Base-by-base conservation (phyloP, 805 yeast species). In the Brettanomyces bruxellensis region DNA sequence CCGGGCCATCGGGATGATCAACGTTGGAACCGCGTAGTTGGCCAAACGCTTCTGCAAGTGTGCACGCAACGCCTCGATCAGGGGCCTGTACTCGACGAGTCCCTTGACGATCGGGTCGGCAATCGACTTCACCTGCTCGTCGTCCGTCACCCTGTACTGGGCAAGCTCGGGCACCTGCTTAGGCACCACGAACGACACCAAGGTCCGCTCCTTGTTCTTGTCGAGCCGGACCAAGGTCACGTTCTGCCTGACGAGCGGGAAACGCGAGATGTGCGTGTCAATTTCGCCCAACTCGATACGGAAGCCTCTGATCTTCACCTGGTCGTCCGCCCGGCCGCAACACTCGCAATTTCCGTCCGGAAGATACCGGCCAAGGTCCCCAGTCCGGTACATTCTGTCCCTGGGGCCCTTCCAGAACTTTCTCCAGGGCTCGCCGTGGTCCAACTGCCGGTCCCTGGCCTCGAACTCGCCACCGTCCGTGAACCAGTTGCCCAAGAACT, bases 321-420 rank as follows among this genome's bases (percentile, higher is more conserved):
- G 99, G 62, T 91, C 98, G 68, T 93, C 99, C 25, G 99, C 99
- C 64, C 99, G 80, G 49, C 99, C 99, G 62, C 95, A 85, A 65
- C 97, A 91, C 71, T 93, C 99, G 56, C 93, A 89, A 68, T 93
- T 87, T 47, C 99, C 99, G 60, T 90, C 96, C 5, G 98, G 97
- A 49, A 90, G 70, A 63, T 95, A 93, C 56, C 99, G 80, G 46
- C 99, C 99, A 53, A 93, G 73, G 67, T 93, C 99, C 55, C 99
- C 99, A 40, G 98, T 91, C 67, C 98, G 77, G 72, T 93, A 93
- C 49, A 95, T 69, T 59, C 99, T 78, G 66, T 95, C 99, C 61
- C 99, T 79, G 55, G 96, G 96, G 0, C 98, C 98, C 40, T 77
- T 65, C 95, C 96, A 93, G 48, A 78, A 77, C 54, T 78, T 66